Base-by-base conservation (phyloP, 176 grass and related monocot genomes). In the Tillandsia leiboldiana region DNA sequence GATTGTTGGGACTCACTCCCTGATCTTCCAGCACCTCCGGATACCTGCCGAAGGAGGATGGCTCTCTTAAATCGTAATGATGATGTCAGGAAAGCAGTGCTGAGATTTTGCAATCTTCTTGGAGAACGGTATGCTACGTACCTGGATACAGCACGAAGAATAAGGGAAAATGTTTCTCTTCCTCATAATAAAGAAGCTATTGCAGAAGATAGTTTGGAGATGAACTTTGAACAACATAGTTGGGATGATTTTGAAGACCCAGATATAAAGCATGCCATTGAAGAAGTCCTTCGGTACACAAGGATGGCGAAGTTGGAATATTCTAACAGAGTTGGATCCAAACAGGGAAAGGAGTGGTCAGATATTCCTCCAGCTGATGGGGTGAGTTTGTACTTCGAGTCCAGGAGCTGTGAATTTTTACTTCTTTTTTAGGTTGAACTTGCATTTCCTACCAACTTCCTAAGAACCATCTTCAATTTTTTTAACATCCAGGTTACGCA, bases 191-290 rank as follows among this genome's bases (percentile, higher is more conserved):
- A 68, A 73, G 15, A 75, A 26, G 49, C 7, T 80, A 71, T 57
- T 72, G 53, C 15, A 14, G 81, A 79, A 49, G 77, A 56, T 69
- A 62, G 64, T 70, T 74, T 53, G 51, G 71, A 83, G 76, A 28
- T 70, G 80, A 68, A 77, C 56, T 82, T 51, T 20, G 65, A 83
- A 33, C 68, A 79, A 51, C 78, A 82, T 53, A 74, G 29, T 76
- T 97, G 94, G 94, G 86, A 97, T 83, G 51, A 92, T 80, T 90
- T 92, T 57, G 84, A 85, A 62, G 86, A 86, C 76, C 77, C 79
- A 73, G 89, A 97, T 48, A 81, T 97, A 80, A 92, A 85, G 84
- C 72, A 49, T 65, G 89, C 86, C 71, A 56, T 97, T 76, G 80
- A 90, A 67, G 89, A 97, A 71, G 82, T 90, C 56, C 76, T 97